A percentile compares a stretch with the other conserved stretches of the same genome.
Conservation (phyloP, 257 asterid species). For the Solanum ossicruentum region DNA sequence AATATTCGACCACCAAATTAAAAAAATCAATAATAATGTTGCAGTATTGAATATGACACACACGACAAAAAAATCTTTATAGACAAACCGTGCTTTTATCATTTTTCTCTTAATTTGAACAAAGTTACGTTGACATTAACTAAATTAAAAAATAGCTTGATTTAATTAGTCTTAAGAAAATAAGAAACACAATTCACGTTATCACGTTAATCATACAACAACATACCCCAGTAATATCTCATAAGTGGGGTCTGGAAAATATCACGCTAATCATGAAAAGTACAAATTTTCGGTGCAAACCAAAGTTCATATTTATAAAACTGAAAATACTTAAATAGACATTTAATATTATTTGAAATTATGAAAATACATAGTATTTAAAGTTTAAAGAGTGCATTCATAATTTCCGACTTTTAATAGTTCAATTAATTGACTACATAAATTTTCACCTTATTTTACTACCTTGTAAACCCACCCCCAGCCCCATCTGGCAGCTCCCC, state of each 20-base stretch:
- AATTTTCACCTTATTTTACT: neutral
- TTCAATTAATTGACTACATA: neutral
- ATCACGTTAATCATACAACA: neutral
- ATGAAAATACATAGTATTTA: neutral
- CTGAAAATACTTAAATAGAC: neutral
- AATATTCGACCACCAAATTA: neutral
- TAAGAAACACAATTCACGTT: neutral
- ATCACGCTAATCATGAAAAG: neutral
- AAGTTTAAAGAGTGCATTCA: neutral
- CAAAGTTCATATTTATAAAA: neutral
- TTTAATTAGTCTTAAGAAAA: neutral
- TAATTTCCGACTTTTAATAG: too few species aligned
- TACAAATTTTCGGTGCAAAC: neutral
- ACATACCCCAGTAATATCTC: too few species aligned
- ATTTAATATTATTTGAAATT: neutral
- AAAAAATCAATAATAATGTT: neutral
- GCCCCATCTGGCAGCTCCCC: too few species aligned
- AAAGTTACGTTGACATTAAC: neutral
- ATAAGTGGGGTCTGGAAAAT: too few species aligned
- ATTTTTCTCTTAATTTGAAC: neutral
- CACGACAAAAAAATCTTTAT: neutral
- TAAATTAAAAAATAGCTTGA: neutral
- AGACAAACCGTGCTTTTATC: neutral
- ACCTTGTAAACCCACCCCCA: too few species aligned
- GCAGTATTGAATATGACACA: neutral